These are phyloP conservation scores for Bipolaris victoriae DNA, from an alignment of 2,329 filamentous ascomycete genomes.

Conservation along the genomic window DNA sequence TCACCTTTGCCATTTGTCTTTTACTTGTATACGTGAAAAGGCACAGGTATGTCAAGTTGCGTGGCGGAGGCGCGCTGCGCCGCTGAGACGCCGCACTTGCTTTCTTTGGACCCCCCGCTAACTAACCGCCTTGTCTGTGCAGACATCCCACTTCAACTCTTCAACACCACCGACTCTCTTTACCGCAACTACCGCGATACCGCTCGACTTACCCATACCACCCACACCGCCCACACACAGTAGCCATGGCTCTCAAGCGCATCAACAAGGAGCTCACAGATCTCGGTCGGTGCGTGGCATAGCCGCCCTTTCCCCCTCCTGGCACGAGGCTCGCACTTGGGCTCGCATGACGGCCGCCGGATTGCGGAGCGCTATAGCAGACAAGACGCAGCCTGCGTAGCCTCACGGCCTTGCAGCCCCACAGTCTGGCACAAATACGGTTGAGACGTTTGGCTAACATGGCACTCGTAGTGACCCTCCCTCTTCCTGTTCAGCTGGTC, in stretches of 20 bases:
- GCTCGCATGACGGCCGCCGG: conserved; percentile 48
- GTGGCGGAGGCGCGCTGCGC: conserved; percentile 33
- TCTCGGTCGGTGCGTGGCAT: conserved; percentile 74
- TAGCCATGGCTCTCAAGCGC: conserved; percentile 82
- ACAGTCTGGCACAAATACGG: conserved; percentile 2
- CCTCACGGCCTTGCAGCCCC: conserved; percentile 3
- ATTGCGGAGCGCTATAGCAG: conserved; percentile 42
- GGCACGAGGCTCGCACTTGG: conserved; percentile 28
- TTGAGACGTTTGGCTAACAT: conserved; percentile 41
- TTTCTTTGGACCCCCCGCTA: conserved; percentile 36
- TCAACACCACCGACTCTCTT: conserved; percentile 38
- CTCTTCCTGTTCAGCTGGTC: conserved; percentile 97
- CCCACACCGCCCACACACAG: conserved; percentile 29
- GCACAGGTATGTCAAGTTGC: conserved; percentile 29
- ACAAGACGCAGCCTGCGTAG: conserved; percentile 19
- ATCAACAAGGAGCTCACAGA: conserved; percentile 95
- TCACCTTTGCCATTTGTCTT: conserved; percentile 12
- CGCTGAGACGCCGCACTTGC: conserved; percentile 46
- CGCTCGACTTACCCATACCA: conserved; percentile 22
- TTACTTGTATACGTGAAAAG: conserved; percentile 7
- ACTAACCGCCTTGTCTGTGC: conserved; percentile 40
- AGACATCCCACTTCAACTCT: conserved; percentile 47
- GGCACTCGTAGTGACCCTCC: conserved; percentile 78
- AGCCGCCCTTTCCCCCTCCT: conserved; percentile 19
- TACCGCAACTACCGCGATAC: conserved; percentile 18